Evolutionary conservation across 2,329 filamentous ascomycete genomes (phyloP), one percentile per base, ranked within the genome.

Genomic region (Apiospora phragmitis): DNA sequence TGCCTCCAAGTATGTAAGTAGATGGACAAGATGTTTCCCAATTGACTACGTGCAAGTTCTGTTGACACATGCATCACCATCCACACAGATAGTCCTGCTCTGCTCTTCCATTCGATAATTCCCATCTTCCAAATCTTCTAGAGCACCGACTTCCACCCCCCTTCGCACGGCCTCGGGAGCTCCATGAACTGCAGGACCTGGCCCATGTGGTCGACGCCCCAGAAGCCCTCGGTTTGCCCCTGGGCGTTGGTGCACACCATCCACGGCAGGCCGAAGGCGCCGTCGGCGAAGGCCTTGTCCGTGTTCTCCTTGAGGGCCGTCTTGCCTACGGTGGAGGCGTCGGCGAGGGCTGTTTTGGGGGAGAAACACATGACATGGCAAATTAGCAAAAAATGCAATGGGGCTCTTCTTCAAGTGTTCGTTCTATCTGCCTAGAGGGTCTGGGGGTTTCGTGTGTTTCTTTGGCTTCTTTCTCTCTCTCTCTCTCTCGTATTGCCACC

Each of bases 201-300:
- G 3, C 80, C 81, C 12, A 84, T 59, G 68, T 82, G 81, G 72
- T 83, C 81, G 9, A 83, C 79, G 11, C 82, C 81, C 77, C 79
- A 83, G 74, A 82, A 83, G 1, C 77, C 77, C 42, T 83, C 79
- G 7, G 70, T 80, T 68, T 79, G 66, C 12, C 80, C 77, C 21
- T 69, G 66, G 1, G 69, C 42, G 65, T 80, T 79, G 35, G 79
- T 80, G 74, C 81, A 83, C 12, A 76, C 77, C 68, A 82, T 73
- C 81, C 81, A 83, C 6, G 81, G 82, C 51, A 83, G 70, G 2
- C 82, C 81, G 72, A 84, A 82, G 1, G 80, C 81, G 66, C 80
- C 81, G 0, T 78, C 74, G 8, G 70, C 76, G 72, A 82, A 83
- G 0, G 81, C 82, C 24, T 67, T 26, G 67, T 81, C 78, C 5